Evolutionary conservation across 2,329 filamentous ascomycete genomes (phyloP).

Genomic region (Bipolaris bicolor): DNA sequence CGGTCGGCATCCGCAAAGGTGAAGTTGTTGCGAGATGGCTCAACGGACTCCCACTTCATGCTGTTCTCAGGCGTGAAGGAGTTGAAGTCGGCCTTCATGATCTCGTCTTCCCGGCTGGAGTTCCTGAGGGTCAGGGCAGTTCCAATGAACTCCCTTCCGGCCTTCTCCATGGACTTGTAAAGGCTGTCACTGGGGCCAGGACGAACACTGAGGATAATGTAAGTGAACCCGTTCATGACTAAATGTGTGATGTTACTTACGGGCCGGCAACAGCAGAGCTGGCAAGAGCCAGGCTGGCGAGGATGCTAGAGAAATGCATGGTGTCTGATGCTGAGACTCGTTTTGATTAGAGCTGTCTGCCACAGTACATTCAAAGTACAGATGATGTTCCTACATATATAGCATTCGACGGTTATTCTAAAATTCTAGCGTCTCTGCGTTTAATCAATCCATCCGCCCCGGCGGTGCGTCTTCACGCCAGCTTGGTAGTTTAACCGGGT

Average conservation of each 20-base stretch:
- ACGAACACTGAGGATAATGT: constrained; percentile 9
- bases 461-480: constrained; percentile 14
- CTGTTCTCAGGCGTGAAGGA: constrained; percentile 34
- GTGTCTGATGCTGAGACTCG: constrained; percentile 10
- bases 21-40: constrained; percentile 48
- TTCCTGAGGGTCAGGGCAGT: constrained; percentile 37
- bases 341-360: constrained; percentile 9
- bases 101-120: constrained; percentile 31
- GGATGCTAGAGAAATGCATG: constrained; percentile 38
- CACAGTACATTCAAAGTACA: constrained; percentile 6
- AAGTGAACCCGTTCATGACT: background rate
- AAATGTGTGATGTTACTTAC: background rate
- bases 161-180: constrained; percentile 34
- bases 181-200: constrained; percentile 26
- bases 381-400: constrained; percentile 17
- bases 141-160: constrained; percentile 33
- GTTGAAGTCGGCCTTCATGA: constrained; percentile 40
- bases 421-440: constrained; percentile 17
- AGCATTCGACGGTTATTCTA: constrained; percentile 28
- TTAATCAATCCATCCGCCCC: constrained; percentile 20
- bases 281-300: constrained; percentile 31
- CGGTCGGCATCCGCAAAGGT: constrained; percentile 48
- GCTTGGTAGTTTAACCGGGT: constrained; percentile 26
- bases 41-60: constrained; percentile 47
- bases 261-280: constrained; percentile 32